Conservation (phyloP, 1,284 basidiomycete genomes). For the Leucoagaricus sp. region DNA sequence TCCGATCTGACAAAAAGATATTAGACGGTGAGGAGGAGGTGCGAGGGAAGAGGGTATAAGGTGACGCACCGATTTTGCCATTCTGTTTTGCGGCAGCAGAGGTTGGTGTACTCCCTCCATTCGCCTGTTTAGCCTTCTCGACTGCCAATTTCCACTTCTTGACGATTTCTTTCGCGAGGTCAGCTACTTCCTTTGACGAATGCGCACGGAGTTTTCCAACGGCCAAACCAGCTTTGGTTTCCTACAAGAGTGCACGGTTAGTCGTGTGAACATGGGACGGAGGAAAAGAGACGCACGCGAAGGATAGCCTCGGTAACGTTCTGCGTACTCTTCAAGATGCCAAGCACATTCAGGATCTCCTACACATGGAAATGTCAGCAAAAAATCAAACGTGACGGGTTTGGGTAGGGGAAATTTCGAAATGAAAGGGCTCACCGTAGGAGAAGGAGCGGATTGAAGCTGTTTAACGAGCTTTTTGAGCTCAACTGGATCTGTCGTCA, state of each 20-base stretch:
- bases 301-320: conserved; percentile 86
- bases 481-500: conserved; percentile 55
- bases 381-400: conserved; percentile 41
- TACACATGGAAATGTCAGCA: conserved; percentile 38
- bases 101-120: background rate
- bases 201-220: conserved; percentile 89
- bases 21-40: background rate
- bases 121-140: conserved; percentile 67
- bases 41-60: background rate
- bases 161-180: conserved; percentile 91
- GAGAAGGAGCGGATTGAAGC: conserved; percentile 61
- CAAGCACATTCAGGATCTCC: conserved; percentile 75
- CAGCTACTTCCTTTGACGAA: conserved; percentile 70
- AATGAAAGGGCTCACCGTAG: conserved; percentile 56
- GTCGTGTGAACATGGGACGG: conserved; percentile 20
- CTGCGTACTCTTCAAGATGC: conserved; percentile 75
- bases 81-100: conserved; percentile 5
- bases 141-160: conserved; percentile 90
- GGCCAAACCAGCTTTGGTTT: conserved; percentile 90
- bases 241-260: conserved; percentile 51
- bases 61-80: conserved; percentile 23
- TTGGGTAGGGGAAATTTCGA: conserved; percentile 30
- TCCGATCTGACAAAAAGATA: conserved; percentile 28
- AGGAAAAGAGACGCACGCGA: conserved; percentile 64
- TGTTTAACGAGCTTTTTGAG: conserved; percentile 81